Base-by-base conservation (phyloP, 495 filamentous ascomycete species). In the Poronia punctata region DNA sequence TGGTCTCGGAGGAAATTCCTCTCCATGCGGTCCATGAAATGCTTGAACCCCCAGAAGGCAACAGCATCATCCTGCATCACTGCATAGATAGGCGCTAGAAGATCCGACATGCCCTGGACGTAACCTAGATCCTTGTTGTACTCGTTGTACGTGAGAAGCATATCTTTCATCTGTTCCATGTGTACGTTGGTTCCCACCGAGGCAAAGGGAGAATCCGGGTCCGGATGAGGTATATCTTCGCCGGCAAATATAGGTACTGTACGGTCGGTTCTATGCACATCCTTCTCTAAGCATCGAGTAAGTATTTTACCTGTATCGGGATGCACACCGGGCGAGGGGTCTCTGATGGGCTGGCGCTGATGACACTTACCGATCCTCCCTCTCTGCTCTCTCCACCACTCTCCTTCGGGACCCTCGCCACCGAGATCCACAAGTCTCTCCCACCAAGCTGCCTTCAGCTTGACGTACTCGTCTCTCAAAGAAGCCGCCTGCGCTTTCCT, bases 101-200 rank as follows among this genome's bases (percentile, higher is more conserved):
- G 78, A 60, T 98, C 92, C 21, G 86, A 94, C 92, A 98, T 98
- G 35, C 92, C 92, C 70, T 98, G 92, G 2, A 98, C 92, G 53
- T 98, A 98, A 20, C 92, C 92, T 1, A 97, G 70, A 29, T 88
- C 83, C 21, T 75, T 82, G 67, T 96, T 97, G 56, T 88, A 92
- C 56, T 98, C 93, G 57, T 97, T 96, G 59, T 98, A 98, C 0
- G 92, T 97, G 9, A 98, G 68, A 3, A 98, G 82, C 88, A 98
- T 95, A 53, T 98, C 92, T 62, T 98, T 98, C 78, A 97, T 82
- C 60, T 98, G 92, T 54, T 98, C 92, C 45, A 98, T 74, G 61
- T 98, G 92, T 22, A 96, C 90, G 49, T 98, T 98, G 18, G 92
- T 98, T 37, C 92, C 92, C 10, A 75, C 73, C 33, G 83, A 80